phyloP scores from a whole-genome alignment of 2,329 filamentous ascomycete species.

The Fusarium beomiforme region DNA sequence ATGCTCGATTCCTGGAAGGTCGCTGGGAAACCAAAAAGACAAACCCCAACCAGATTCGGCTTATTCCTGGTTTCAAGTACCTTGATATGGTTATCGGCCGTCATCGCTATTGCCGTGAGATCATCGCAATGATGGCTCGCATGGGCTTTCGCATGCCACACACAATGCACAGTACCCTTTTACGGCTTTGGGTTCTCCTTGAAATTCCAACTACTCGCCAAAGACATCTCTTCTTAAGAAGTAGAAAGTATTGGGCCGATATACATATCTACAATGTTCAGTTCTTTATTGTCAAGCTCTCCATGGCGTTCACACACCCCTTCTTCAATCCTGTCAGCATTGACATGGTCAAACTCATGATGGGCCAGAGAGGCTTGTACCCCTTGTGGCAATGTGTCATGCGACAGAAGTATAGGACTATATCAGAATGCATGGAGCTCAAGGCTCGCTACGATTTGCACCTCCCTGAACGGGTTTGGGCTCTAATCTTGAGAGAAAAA shows the following conservation, averaged over 20 bases:
- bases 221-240: constrained; percentile 65
- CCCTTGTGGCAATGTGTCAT: constrained; percentile 70
- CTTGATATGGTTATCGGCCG: constrained; percentile 72
- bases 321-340: constrained; percentile 61
- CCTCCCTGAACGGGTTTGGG: constrained; percentile 48
- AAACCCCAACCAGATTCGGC: constrained; percentile 50
- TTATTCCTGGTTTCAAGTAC: constrained; percentile 73
- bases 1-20: constrained; percentile 6
- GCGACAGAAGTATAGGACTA: constrained; percentile 60
- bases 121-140: constrained; percentile 68
- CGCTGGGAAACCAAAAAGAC: constrained; percentile 4
- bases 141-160: constrained; percentile 66
- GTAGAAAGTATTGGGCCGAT: constrained; percentile 64
- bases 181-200: constrained; percentile 79
- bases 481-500: constrained; percentile 29
- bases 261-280: constrained; percentile 69
- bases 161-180: constrained; percentile 58
- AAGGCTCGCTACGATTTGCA: constrained; percentile 67
- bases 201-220: constrained; percentile 68
- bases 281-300: constrained; percentile 76
- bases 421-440: constrained; percentile 64
- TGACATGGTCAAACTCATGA: constrained; percentile 64
- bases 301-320: constrained; percentile 75
- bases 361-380: constrained; percentile 66
- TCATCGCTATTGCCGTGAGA: constrained; percentile 66